Percentiles rank a stretch among this genome's conserved stretches.
Conservation (phyloP, 495 filamentous ascomycete species). For the Podospora pseudopauciseta region DNA sequence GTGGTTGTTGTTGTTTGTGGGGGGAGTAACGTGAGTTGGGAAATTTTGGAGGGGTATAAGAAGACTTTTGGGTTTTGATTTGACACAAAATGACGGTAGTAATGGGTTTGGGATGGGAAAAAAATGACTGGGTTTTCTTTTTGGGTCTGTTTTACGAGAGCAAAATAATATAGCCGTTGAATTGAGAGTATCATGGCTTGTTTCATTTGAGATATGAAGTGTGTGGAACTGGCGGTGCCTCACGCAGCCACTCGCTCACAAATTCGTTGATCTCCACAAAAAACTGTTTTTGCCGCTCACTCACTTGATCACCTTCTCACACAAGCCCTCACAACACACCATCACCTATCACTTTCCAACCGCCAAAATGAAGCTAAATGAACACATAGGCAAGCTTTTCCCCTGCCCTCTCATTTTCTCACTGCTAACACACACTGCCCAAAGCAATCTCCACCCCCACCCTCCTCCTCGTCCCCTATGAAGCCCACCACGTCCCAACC, state of each 20-base stretch:
- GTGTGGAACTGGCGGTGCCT: background rate
- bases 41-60: slow-evolving; percentile 61
- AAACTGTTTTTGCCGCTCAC: background rate
- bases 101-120: background rate
- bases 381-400: slow-evolving; percentile 38
- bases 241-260: background rate
- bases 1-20: slow-evolving; percentile 88
- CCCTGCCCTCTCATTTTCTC: background rate
- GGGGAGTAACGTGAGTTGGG: slow-evolving; percentile 68
- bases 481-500: slow-evolving; percentile 68
- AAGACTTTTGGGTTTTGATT: slow-evolving; percentile 45
- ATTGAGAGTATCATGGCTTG: background rate
- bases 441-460: slow-evolving; percentile 63
- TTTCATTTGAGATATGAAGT: background rate
- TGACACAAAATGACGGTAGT: background rate
- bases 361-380: slow-evolving; percentile 40
- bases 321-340: background rate
- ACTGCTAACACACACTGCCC: background rate
- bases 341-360: background rate
- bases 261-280: background rate
- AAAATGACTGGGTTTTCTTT: background rate
- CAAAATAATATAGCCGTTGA: background rate
- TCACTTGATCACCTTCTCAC: background rate
- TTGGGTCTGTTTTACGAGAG: background rate
- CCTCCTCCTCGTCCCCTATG: slow-evolving; percentile 79